Conservation (phyloP, 306 rosid species). For the Inga leiocalycina region DNA sequence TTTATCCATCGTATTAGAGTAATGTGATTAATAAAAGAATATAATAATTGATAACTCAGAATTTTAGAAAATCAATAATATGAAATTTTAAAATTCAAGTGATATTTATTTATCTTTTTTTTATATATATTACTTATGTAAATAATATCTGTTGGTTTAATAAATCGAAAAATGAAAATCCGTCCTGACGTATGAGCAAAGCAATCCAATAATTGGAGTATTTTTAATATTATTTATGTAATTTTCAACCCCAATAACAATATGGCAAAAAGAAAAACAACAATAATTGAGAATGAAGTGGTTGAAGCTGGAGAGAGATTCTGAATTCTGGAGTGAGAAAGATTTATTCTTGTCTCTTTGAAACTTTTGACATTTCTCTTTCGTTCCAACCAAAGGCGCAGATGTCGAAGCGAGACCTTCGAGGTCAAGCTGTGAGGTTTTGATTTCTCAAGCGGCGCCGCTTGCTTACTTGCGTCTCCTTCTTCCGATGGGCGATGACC, state of each 20-base stretch:
- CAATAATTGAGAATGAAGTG: neutral
- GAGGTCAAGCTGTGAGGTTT: neutral
- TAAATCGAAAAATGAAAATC: neutral
- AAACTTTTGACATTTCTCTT: neutral
- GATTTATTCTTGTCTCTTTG: neutral
- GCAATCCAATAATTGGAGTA: neutral
- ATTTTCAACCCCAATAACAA: neutral
- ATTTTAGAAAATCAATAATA: too few relatives aligned
- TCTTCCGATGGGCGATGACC: conserved; percentile 69
- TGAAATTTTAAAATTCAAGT: too few relatives aligned
- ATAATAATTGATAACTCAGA: too few relatives aligned
- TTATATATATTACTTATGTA: neutral
- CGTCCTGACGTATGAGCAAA: neutral
- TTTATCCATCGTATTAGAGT: neutral
- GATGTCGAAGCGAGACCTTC: conserved; percentile 24
- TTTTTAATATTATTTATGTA: neutral
- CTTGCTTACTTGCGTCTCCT: neutral
- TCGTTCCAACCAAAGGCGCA: neutral
- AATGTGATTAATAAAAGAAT: too few relatives aligned
- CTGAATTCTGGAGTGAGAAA: neutral
- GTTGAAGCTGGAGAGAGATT: conserved; percentile 6
- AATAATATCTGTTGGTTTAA: neutral
- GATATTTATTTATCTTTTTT: too few relatives aligned
- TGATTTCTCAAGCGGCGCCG: conserved; percentile 45
- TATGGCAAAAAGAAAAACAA: neutral